Base-by-base conservation (phyloP, 2,329 filamentous ascomycete species). In the Neonectria ditissima region DNA sequence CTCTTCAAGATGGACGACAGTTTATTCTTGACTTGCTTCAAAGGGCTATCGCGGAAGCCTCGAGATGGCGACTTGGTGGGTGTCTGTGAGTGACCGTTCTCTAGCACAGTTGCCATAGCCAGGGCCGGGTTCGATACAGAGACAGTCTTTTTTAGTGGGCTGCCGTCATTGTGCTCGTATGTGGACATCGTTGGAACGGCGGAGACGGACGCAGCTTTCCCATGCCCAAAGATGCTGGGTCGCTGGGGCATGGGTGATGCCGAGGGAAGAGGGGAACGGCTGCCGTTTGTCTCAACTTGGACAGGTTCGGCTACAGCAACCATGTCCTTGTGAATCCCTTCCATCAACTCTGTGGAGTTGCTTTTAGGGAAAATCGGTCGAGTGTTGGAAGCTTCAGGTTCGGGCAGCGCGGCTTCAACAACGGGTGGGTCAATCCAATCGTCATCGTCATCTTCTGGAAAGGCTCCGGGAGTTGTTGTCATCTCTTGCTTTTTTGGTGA, bases 1-100 rank as follows among this genome's bases (percentile, higher is more conserved):
- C 91, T 92, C 79, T 94, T 94, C 71, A 97, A 83, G 63, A 97
- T 94, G 10, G 94, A 97, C 50, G 95, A 97, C 51, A 98, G 84
- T 76, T 94, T 97, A 74, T 92, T 93, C 81, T 97, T 98, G 28
- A 96, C 94, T 55, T 96, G 93, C 78, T 94, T 97, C 63, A 97
- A 79, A 5, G 93, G 93, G 62, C 91, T 95, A 69, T 97, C 94
- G 8, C 85, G 83, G 71, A 87, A 83, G 52, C 76, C 81, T 58
- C 87, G 80, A 5, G 85, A 82, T 0, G 87, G 86, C 1, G 88
- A 89, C 69, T 88, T 89, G 3, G 80, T 76, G 67, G 85, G 81
- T 77, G 86, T 80, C 77, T 85, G 71, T 16, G 86, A 74, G 9
- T 65, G 71, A 14, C 76, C 75, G 7, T 75, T 67, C 63, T 85